Conservation (phyloP, 2,329 filamentous ascomycete genomes). For the Venturiaceae sp. region DNA sequence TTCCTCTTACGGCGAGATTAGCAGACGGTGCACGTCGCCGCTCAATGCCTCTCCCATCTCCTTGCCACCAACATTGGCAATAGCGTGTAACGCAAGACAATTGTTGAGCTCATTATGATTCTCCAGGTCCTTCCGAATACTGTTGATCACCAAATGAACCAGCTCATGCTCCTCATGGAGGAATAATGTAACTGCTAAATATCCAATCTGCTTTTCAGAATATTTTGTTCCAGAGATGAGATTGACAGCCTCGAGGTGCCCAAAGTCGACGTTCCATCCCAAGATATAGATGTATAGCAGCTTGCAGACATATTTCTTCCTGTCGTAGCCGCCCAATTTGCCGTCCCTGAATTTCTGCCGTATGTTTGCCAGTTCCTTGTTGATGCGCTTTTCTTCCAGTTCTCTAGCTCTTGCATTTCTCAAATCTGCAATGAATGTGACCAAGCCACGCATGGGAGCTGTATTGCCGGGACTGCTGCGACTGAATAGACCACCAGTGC, state of each 20-base stretch:
- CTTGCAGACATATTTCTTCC: constrained; percentile 99
- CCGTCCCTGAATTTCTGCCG: constrained; percentile 53
- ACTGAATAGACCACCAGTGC: constrained; percentile 25
- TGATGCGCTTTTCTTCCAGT: constrained; percentile 97
- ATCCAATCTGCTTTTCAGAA: constrained; percentile 98
- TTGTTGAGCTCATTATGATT: constrained; percentile 98
- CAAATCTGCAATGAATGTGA: constrained; percentile 96
- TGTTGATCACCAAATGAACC: constrained; percentile 93
- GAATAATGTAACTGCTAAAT: constrained; percentile 93
- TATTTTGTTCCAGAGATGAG: constrained; percentile 95
- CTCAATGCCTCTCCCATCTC: constrained; percentile 96
- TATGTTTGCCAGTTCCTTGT: constrained; percentile 98
- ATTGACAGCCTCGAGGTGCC: constrained; percentile 95
- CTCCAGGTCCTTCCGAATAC: constrained; percentile 88
- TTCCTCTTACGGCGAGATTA: constrained; percentile 92
- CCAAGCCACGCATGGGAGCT: constrained; percentile 46
- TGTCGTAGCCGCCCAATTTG: constrained; percentile 89
- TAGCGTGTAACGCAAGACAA: constrained; percentile 90
- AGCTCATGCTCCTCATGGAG: constrained; percentile 95
- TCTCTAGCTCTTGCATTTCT: constrained; percentile 91
- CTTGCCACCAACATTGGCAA: constrained; percentile 91
- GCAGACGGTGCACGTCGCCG: constrained; percentile 79
- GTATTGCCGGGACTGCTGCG: constrained; percentile 30
- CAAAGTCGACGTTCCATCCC: constrained; percentile 98
- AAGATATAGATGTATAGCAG: constrained; percentile 98